Evolutionary conservation across 2,329 filamentous ascomycete genomes (phyloP).

Genomic region (Phaeosphaeriaceae sp.): DNA sequence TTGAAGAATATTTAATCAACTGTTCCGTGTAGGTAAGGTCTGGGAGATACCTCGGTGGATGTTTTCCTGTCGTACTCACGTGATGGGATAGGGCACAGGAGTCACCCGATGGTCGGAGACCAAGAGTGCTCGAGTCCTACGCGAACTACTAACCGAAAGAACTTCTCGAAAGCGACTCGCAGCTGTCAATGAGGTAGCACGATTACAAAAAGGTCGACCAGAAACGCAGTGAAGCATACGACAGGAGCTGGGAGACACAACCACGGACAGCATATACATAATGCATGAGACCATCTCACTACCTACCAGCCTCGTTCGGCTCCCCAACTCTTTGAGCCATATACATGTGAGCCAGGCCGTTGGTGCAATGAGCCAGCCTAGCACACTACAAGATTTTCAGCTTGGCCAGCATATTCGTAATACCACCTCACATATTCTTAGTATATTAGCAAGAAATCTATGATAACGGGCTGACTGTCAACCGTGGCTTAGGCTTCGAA

Average conservation of each 20-base stretch:
- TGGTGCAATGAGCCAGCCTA: slow-evolving; percentile 10
- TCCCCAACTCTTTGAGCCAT: slow-evolving; percentile 26
- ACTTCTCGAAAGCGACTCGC: background rate
- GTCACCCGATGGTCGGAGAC: background rate
- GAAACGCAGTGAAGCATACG: slow-evolving; percentile 4
- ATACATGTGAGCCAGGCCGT: slow-evolving; percentile 9
- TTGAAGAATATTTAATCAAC: slow-evolving; percentile 1
- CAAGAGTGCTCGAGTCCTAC: background rate
- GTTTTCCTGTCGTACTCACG: background rate
- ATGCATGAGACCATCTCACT: slow-evolving; percentile 9
- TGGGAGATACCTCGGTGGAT: background rate
- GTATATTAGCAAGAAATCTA: slow-evolving; percentile 2
- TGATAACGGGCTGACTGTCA: background rate
- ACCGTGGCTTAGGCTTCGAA: too few relatives aligned
- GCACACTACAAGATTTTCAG: slow-evolving; percentile 8
- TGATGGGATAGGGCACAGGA: background rate
- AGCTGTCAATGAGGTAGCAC: background rate
- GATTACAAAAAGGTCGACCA: background rate
- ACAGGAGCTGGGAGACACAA: slow-evolving; percentile 4
- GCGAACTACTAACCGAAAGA: background rate
- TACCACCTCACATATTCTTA: slow-evolving; percentile 5
- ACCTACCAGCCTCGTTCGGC: slow-evolving; percentile 22
- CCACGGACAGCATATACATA: slow-evolving; percentile 22
- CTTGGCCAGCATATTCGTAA: slow-evolving; percentile 5
- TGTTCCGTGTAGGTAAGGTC: background rate